Conservation (phyloP, 768 basidiomycete genomes). For the Naganishia vishniacii region DNA sequence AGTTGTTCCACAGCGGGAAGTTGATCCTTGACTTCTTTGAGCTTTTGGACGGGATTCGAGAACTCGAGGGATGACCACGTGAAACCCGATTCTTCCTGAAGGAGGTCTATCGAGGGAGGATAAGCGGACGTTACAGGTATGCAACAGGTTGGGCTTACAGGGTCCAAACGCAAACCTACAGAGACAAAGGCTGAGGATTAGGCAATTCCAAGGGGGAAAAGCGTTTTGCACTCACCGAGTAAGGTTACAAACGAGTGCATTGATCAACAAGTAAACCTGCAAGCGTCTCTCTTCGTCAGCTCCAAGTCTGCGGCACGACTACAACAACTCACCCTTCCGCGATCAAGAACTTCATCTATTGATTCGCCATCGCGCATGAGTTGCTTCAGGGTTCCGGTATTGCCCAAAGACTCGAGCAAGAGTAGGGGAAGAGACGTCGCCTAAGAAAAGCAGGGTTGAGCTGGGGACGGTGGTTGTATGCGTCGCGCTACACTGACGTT, state of each 20-base stretch:
- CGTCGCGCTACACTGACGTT: slow-evolving; percentile 33
- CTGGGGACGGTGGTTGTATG: background rate
- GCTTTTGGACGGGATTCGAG: slow-evolving; percentile 29
- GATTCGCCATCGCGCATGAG: slow-evolving; percentile 32
- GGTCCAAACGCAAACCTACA: slow-evolving; percentile 39
- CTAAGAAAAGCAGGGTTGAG: background rate
- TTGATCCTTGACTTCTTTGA: slow-evolving; percentile 23
- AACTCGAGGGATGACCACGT: slow-evolving; percentile 36
- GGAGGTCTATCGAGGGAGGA: slow-evolving; percentile 27
- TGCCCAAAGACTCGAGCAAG: slow-evolving; percentile 38
- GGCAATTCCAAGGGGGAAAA: background rate
- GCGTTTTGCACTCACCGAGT: slow-evolving; percentile 27
- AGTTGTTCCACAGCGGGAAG: background rate
- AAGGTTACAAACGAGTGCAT: slow-evolving; percentile 45
- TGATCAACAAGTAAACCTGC: slow-evolving; percentile 42
- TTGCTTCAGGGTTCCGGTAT: slow-evolving; percentile 40
- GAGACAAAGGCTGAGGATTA: background rate
- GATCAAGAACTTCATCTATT: slow-evolving; percentile 32
- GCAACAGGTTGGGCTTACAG: slow-evolving; percentile 23
- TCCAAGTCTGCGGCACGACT: background rate
- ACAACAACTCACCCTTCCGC: slow-evolving; percentile 34
- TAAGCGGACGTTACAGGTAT: background rate
- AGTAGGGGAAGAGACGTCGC: slow-evolving; percentile 44
- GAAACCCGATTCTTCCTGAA: slow-evolving; percentile 30
- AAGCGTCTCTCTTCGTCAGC: background rate